These are phyloP conservation scores for Catharanthus roseus DNA, from an alignment of 257 asterid species.

Conservation along the genomic window DNA sequence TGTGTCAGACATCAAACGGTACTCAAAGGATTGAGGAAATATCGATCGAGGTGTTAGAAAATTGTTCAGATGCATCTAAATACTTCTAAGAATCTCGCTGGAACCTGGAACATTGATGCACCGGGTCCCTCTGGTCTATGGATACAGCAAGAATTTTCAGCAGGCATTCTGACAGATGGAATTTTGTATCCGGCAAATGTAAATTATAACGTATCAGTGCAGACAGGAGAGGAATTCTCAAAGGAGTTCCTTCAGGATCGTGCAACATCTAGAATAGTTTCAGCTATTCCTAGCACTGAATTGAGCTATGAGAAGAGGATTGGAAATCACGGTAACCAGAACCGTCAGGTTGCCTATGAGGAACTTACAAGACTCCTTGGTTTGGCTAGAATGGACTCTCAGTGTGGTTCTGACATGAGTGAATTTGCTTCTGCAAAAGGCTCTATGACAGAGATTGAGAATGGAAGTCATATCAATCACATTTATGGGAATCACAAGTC, in stretches of 20 bases:
- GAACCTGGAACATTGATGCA: constrained; percentile 30
- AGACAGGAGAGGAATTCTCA: constrained; percentile 57
- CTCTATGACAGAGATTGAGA: constrained; percentile 29
- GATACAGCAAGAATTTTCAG: constrained; percentile 32
- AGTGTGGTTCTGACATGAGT: constrained; percentile 43
- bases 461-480: constrained; percentile 28
- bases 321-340: constrained; percentile 29
- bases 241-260: constrained; percentile 47
- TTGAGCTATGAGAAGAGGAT: constrained; percentile 27
- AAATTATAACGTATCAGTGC: constrained; percentile 39
- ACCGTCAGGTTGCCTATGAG: constrained; percentile 43
- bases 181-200: constrained; percentile 24
- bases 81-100: constrained; percentile 32
- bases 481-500: constrained; percentile 23
- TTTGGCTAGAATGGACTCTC: constrained; percentile 58
- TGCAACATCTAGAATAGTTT: constrained; percentile 34
- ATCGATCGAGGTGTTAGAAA: not conserved
- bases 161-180: constrained; percentile 20
- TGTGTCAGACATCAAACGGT: not conserved
- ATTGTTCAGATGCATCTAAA: constrained; percentile 10
- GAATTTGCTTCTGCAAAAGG: constrained; percentile 54
- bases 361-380: constrained; percentile 61
- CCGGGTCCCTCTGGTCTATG: constrained; percentile 33
- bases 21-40: not conserved
- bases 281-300: constrained; percentile 28